phyloP scores from a whole-genome alignment of 768 basidiomycete species.

The Ramaria sp. region DNA sequence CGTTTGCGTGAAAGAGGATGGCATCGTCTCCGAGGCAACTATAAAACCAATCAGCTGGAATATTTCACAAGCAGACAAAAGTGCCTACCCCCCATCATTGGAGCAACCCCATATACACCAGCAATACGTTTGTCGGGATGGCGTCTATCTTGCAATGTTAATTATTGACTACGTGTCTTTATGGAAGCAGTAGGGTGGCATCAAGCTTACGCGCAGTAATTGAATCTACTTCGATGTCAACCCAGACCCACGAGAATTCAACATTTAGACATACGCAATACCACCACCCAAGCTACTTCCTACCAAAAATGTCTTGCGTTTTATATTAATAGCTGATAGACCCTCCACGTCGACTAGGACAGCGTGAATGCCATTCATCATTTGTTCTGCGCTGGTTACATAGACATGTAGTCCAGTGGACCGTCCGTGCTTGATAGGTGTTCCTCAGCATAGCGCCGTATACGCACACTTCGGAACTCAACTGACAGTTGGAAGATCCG shows the following conservation, averaged over 20 bases:
- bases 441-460: background rate
- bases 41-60: background rate
- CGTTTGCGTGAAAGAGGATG: constrained; percentile 15
- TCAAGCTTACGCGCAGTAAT: constrained; percentile 4
- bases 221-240: background rate
- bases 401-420: constrained; percentile 20
- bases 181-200: background rate
- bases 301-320: constrained; percentile 21
- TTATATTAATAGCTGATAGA: constrained; percentile 18
- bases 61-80: background rate
- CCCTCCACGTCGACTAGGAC: constrained; percentile 18
- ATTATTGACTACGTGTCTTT: background rate
- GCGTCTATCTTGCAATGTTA: constrained; percentile 1
- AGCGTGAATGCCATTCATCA: constrained; percentile 21
- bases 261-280: constrained; percentile 19
- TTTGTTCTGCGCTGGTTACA: constrained; percentile 17
- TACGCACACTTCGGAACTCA: background rate
- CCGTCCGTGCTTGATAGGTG: constrained; percentile 10
- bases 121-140: constrained; percentile 12
- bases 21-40: constrained; percentile 22
- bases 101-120: constrained; percentile 23
- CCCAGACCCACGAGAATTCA: background rate
- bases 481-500: constrained; percentile 25
- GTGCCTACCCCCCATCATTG: constrained; percentile 21
- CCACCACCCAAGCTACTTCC: constrained; percentile 25